Evolutionary conservation across 495 filamentous ascomycete genomes (phyloP), one percentile per base, ranked within the genome.

Genomic region (Annulohypoxylon maeteangense): DNA sequence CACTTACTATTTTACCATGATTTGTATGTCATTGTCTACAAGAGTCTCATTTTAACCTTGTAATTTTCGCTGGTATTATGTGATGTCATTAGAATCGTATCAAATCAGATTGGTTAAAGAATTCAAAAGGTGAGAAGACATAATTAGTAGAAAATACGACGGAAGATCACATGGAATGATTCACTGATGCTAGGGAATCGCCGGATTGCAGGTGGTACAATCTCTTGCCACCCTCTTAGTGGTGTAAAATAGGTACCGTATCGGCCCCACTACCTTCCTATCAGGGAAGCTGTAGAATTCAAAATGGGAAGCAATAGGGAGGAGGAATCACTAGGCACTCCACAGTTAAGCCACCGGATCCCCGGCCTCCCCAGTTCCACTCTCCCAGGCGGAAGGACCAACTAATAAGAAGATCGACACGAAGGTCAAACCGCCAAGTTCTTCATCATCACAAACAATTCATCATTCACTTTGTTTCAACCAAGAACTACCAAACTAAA

Each of bases 361-460:
- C 38, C 56, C 56, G 32, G 44, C 7, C 58, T 62, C 45, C n/a
- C 44, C 40, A 27, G 34, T 20, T 29, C 16, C 6, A 22, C 31
- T 7, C 7, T 40, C 44, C n/a, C 22, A 25, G 10, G n/a, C 42
- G 34, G 55, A 58, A 58, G 34, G 55, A 22, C 38, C 56, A 59
- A 7, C 25, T 47, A 20, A 48, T 11, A 47, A 25, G 45, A 62
- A 32, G 59, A 62, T 62, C 59, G 44, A 62, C 29, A 62, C 45
- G 29, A 22, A 62, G 45, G 44, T 51, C 59, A 62, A 62, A 62
- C 59, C 18, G 59, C 59, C 59, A 62, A 51, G 59, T 51, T 61
- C 32, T n/a, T 27, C 42, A 34, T 47, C 42, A 59, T 45, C 23
- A 59, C n/a, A n/a, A 62, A 32, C 20, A 14, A 14, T 36, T 62